Base-by-base conservation (phyloP, 2,329 filamentous ascomycete genomes). In the Hirsutella thompsonii region DNA sequence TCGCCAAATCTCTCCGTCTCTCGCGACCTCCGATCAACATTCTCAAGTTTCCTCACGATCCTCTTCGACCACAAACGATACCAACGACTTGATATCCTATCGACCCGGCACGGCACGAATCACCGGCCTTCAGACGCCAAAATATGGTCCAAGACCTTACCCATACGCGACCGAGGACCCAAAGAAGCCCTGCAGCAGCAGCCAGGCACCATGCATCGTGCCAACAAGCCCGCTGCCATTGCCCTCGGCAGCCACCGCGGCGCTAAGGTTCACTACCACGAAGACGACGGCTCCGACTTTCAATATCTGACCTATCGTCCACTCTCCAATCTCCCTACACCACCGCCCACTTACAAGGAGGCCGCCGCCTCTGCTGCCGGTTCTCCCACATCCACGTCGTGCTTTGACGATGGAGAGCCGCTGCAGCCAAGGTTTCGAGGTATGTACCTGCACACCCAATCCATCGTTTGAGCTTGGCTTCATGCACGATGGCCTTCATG, bases 251-350 rank as follows among this genome's bases (percentile, higher is more conserved):
- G 23, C 20, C 18, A 14, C 23, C 9, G 20, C 39, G 16, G 21
- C 20, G 20, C 21, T 26, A 33, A 36, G 26, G 16, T 23, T 29
- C 40, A 30, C n/a, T 50, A 49, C 42, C 49, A 48, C 41, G 50
- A 51, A 35, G 62, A 66, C 45, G 64, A 70, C 50, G 66, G 70
- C 42, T 65, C 69, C 44, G 66, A 67, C 47, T 34, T 38, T 10
- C 28, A 32, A 26, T 76, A 74, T 58, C 77, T 79, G 52, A 79
- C 76, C 47, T 83, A 82, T 58, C 71, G 76, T 37, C 79, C 79
- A 9, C 66, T 83, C 39, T 82, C 78, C 23, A 80, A 78, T 56
- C 68, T 83, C 19, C 79, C 79, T 19, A 83, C 79, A 40, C 79
- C 79, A 46, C 79, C 79, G 36, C 70, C 69, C 10, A 79, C 74